Base-by-base conservation (phyloP, 768 basidiomycete genomes). In the Cystoderma amianthinum region DNA sequence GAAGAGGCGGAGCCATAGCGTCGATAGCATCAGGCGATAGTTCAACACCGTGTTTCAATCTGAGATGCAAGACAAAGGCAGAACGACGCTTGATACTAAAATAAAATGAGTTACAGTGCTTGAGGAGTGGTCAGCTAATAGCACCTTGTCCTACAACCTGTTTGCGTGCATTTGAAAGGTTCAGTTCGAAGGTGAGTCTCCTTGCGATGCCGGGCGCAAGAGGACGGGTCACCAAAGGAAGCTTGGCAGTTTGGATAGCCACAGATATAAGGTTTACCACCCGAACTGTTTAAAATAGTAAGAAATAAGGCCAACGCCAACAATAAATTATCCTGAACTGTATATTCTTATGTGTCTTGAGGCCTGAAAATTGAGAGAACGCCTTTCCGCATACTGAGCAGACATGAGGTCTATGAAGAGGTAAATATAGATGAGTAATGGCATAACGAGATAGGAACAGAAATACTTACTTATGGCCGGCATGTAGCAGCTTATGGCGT, bases 221-320 rank as follows among this genome's bases (percentile, higher is more conserved):
- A 85, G 0, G 84, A 85, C 9, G 81, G 83, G 49, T 86, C 84
- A 11, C 76, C 76, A 48, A 86, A 86, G 11, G 62, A 56, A 21
- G 71, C 63, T 7, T 39, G 42, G 50, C 83, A 85, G 16, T 54
- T 58, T 6, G 57, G 50, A 32, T 70, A 60, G 11, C 62, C 64
- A 49, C 85, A 87, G 4, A 39, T 39, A 48, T 66, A 71, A 1
- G 81, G 82, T 55, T 74, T 78, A 7, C 42, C 57, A 33, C 61
- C 63, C 11, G 77, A 71, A 42, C 81, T 83, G 41, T 32, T 38
- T 30, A 36, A 25, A 28, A 28, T 24, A 23, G 5, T 41, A 9
- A 39, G 50, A 20, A 43, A 38, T 19, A 17, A 20, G 25, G 30
- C 19, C 23, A 16, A n/a, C n/a, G 16, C n/a, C 22, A 3, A 44